These are phyloP conservation scores for Rhodotorula sp. DNA, from an alignment of 1,284 basidiomycete genomes.

Conservation along the genomic window DNA sequence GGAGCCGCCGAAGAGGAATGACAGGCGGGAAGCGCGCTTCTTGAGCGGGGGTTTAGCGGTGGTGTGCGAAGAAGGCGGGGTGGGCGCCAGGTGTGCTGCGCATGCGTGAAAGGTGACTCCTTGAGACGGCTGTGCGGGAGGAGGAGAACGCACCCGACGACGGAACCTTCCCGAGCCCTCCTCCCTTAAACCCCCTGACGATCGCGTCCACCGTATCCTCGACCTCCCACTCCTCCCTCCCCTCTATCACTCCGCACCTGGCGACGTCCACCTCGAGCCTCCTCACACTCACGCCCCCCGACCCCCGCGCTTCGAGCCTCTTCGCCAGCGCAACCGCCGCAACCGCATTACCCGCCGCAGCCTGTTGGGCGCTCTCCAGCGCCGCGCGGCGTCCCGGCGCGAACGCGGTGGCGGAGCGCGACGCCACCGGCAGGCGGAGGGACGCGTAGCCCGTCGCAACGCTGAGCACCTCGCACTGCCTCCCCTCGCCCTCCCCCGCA, in stretches of 20 bases:
- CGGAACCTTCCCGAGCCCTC: too few relatives aligned
- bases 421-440: neutral
- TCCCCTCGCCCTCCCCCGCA: neutral
- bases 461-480: constrained; percentile 15
- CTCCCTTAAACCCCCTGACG: neutral
- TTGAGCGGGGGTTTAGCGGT: neutral
- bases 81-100: neutral
- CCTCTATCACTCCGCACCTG: neutral
- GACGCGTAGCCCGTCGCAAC: constrained; percentile 23
- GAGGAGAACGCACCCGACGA: neutral
- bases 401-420: neutral
- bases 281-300: neutral
- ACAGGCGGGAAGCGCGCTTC: constrained; percentile 5
- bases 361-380: constrained; percentile 2
- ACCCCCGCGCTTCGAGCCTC: constrained; percentile 1
- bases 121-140: neutral
- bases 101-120: too few relatives aligned
- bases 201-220: neutral
- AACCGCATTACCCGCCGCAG: constrained; percentile 6
- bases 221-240: constrained; percentile 15
- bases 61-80: neutral
- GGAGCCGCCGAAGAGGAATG: neutral
- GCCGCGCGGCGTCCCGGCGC: neutral
- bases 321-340: neutral
- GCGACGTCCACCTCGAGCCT: constrained; percentile 1